Conservation (phyloP, 2,329 filamentous ascomycete species). For the Sarocladiaceae sp. region DNA sequence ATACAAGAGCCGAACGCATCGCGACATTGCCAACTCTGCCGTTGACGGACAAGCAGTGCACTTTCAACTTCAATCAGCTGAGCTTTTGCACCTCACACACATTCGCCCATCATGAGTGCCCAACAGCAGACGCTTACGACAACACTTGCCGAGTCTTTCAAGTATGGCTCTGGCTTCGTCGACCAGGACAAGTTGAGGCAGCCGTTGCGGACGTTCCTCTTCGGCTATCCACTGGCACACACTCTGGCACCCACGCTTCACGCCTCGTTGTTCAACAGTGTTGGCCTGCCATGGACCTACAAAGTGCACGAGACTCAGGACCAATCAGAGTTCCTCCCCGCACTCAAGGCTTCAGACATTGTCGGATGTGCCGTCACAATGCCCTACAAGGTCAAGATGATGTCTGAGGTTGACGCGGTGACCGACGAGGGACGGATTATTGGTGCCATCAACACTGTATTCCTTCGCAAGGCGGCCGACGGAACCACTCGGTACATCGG, state of each 20-base stretch:
- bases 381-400: constrained; percentile 9
- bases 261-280: background rate
- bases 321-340: constrained; percentile 2
- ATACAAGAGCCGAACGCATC: too few species aligned
- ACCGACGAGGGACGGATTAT: constrained; percentile 5
- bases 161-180: background rate
- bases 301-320: constrained; percentile 6
- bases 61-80: too few species aligned
- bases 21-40: too few species aligned
- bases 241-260: constrained; percentile 1
- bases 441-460: constrained; percentile 9
- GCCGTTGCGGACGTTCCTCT: background rate
- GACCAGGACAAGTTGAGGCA: background rate
- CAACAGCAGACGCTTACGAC: background rate
- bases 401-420: constrained; percentile 4
- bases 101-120: background rate
- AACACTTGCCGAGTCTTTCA: background rate
- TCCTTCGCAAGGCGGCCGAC: background rate
- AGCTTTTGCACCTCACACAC: background rate
- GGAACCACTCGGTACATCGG: constrained; percentile 6
- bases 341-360: background rate
- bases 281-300: constrained; percentile 5
- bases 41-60: too few species aligned
- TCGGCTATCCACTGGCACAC: constrained; percentile 1
- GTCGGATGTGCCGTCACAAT: constrained; percentile 8